Evolutionary conservation across 805 yeast genomes (phyloP).

Genomic region (Diddensiella transvaalensis): DNA sequence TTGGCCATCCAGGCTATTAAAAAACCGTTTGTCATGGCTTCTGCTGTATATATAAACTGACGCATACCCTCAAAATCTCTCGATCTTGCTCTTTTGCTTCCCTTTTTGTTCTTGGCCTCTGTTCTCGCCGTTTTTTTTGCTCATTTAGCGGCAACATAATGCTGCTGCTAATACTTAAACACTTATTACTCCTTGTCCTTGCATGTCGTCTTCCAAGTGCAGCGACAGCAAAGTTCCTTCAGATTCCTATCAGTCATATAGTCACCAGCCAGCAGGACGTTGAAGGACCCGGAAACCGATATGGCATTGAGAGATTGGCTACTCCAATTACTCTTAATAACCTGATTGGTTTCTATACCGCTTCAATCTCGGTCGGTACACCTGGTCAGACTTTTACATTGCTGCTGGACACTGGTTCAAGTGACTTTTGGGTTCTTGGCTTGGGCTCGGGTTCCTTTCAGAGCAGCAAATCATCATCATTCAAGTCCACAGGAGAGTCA

Average conservation of each 20-base stretch:
- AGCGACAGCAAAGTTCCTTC: not conserved
- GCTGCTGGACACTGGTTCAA: constrained; percentile 64
- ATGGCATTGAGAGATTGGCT: not conserved
- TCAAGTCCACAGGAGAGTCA: constrained; percentile 76
- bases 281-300: not conserved
- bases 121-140: not conserved
- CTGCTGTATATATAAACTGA: no score
- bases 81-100: no score
- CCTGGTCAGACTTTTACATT: constrained; percentile 50
- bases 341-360: constrained; percentile 2
- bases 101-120: not conserved
- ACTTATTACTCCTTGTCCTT: not conserved
- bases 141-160: not conserved
- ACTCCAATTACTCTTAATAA: not conserved
- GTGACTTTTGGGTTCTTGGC: constrained; percentile 55
- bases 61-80: no score
- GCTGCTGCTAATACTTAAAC: no score
- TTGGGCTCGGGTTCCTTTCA: constrained; percentile 46
- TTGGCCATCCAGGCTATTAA: no score
- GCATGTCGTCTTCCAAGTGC: not conserved
- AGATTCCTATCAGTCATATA: not conserved
- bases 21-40: no score
- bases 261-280: not conserved
- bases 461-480: constrained; percentile 72
- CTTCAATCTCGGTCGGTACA: constrained; percentile 46